Conservation (phyloP, 176 grass and related monocot species). For the Oryza meyeriana region DNA sequence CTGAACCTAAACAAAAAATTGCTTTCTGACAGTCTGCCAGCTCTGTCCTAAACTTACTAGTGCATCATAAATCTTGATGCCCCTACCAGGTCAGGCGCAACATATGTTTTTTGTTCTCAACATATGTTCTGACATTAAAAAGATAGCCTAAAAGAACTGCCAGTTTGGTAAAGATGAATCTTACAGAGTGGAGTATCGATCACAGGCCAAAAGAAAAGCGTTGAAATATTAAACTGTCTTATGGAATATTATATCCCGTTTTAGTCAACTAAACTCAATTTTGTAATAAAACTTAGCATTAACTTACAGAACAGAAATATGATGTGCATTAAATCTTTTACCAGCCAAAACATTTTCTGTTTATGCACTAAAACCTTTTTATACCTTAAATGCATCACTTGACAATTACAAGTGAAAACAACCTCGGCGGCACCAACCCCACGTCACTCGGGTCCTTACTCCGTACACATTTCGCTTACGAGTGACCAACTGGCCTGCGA, state of each 20-base stretch:
- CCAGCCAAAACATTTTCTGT: not conserved
- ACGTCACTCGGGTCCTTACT: not conserved
- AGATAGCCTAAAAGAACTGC: not conserved
- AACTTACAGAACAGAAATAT: not conserved
- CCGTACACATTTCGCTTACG: too few species aligned
- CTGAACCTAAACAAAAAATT: conserved; percentile 8
- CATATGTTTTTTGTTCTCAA: too few species aligned
- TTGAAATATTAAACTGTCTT: not conserved
- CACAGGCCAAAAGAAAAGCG: not conserved
- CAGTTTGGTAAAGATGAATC: not conserved
- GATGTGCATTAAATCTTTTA: not conserved
- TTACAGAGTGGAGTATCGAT: not conserved
- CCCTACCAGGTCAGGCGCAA: not conserved
- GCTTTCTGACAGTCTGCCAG: conserved; percentile 4
- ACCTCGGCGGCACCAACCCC: not conserved
- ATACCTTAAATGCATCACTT: not conserved
- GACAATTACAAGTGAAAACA: conserved; percentile 27
- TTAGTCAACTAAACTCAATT: not conserved
- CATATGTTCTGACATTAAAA: not conserved
- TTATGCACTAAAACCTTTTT: not conserved
- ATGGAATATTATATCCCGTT: not conserved
- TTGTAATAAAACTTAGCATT: not conserved
- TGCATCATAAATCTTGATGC: conserved; percentile 1
- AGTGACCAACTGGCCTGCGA: conserved; percentile 1
- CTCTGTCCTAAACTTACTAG: conserved; percentile 9